Evolutionary conservation across 805 yeast genomes (phyloP).

Genomic region (Metschnikowia anglica): DNA sequence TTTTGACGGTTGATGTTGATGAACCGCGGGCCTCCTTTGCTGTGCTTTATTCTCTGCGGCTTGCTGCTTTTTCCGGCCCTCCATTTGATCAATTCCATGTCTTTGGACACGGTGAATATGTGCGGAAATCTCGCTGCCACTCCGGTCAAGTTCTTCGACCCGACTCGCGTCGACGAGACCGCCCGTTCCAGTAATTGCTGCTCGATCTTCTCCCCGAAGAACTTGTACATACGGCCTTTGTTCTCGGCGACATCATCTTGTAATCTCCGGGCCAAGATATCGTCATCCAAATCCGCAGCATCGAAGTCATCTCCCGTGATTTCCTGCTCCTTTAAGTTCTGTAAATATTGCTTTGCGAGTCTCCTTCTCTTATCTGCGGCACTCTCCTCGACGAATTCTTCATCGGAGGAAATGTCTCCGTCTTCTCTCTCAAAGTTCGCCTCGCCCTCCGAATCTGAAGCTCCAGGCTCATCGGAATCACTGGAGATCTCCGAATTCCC

Average conservation of each 20-base stretch:
- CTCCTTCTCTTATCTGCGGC: slow-evolving; percentile 94
- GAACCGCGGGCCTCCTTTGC: slow-evolving; percentile 58
- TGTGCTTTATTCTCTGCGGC: slow-evolving; percentile 64
- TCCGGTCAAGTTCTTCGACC: slow-evolving; percentile 56
- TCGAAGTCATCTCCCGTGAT: slow-evolving; percentile 60
- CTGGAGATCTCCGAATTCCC: slow-evolving; percentile 57
- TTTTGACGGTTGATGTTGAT: slow-evolving; percentile 41
- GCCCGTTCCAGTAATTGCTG: slow-evolving; percentile 36
- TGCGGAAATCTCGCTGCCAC: slow-evolving; percentile 57
- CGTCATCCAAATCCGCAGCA: slow-evolving; percentile 88
- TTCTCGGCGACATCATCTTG: slow-evolving; percentile 87
- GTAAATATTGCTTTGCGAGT: slow-evolving; percentile 88
- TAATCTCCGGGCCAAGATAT: slow-evolving; percentile 75
- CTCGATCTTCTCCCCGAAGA: slow-evolving; percentile 52
- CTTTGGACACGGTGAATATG: slow-evolving; percentile 81
- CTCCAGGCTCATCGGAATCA: slow-evolving; percentile 29
- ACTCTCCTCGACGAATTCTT: slow-evolving; percentile 69
- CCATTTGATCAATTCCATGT: slow-evolving; percentile 78
- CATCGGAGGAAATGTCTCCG: slow-evolving; percentile 57
- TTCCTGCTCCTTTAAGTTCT: slow-evolving; percentile 64
- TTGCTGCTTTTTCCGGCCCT: slow-evolving; percentile 46
- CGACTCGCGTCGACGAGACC: slow-evolving; percentile 52
- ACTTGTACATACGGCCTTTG: slow-evolving; percentile 78
- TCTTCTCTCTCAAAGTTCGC: slow-evolving; percentile 10
- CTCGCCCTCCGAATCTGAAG: slow-evolving; percentile 24